These are phyloP conservation scores for Leptographium lundbergii DNA, from an alignment of 2,329 filamentous ascomycete species.

Conservation along the genomic window DNA sequence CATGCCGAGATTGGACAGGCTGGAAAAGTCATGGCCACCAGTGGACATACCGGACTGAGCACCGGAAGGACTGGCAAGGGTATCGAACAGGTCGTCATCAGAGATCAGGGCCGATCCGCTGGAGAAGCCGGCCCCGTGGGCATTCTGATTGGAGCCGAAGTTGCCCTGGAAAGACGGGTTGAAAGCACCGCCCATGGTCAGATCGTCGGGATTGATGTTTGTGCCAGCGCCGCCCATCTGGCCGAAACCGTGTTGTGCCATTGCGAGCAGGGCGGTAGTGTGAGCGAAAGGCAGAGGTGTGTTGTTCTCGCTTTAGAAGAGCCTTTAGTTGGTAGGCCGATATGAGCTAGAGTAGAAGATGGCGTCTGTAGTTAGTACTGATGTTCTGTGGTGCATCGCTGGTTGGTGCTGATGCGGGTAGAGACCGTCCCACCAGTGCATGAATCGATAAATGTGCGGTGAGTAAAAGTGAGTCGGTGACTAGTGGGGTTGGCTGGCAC, in stretches of 20 bases:
- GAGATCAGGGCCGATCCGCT: conserved; percentile 67
- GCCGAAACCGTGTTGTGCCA: conserved; percentile 45
- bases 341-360: not conserved
- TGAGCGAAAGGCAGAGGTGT: not conserved
- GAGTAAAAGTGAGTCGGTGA: not conserved
- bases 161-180: conserved; percentile 51
- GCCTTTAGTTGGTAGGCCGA: not conserved
- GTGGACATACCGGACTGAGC: conserved; percentile 36
- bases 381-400: not conserved
- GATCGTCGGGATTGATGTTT: conserved; percentile 73
- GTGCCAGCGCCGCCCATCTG: conserved; percentile 39
- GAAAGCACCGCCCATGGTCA: conserved; percentile 53
- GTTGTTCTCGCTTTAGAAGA: no score
- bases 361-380: not conserved
- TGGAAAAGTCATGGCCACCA: conserved; percentile 43
- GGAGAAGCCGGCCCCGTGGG: conserved; percentile 59
- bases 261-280: conserved; percentile 14
- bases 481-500: not conserved
- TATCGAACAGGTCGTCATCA: conserved; percentile 80
- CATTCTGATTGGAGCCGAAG: conserved; percentile 39
- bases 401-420: not conserved
- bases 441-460: not conserved
- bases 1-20: conserved; percentile 44
- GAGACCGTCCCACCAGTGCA: not conserved
- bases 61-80: conserved; percentile 45